Conservation (phyloP, 768 basidiomycete genomes). For the Lactarius pseudohatsudake region DNA sequence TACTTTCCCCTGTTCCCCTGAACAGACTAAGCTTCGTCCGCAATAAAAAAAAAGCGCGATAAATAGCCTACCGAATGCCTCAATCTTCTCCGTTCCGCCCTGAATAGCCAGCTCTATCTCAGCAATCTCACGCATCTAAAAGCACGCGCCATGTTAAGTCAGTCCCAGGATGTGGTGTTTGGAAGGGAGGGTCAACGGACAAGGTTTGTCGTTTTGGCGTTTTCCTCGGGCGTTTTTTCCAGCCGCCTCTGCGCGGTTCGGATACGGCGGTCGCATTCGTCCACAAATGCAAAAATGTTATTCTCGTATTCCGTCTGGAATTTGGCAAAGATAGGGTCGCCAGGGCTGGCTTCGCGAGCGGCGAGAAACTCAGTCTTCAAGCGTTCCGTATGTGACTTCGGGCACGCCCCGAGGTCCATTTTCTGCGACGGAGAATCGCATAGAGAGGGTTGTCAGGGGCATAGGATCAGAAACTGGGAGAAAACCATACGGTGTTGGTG, state of each 20-base stretch:
- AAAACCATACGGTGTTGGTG: slow-evolving; percentile 84
- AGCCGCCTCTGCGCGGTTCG: slow-evolving; percentile 88
- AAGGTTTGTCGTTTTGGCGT: slow-evolving; percentile 96
- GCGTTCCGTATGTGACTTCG: slow-evolving; percentile 93
- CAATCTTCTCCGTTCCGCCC: slow-evolving; percentile 98
- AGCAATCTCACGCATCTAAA: slow-evolving; percentile 96
- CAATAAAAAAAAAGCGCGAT: slow-evolving; percentile 2
- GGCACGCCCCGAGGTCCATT: slow-evolving; percentile 99
- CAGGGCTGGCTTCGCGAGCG: slow-evolving; percentile 72
- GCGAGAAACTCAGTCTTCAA: slow-evolving; percentile 88
- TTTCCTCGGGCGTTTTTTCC: slow-evolving; percentile 99
- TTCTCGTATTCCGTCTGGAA: slow-evolving; percentile 97
- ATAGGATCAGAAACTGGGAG: background rate
- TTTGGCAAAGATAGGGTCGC: slow-evolving; percentile 75
- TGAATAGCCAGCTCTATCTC: slow-evolving; percentile 99
- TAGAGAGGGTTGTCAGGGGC: background rate
- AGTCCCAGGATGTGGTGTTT: background rate
- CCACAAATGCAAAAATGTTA: slow-evolving; percentile 94
- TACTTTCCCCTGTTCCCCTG: slow-evolving; percentile 98
- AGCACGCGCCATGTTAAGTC: slow-evolving; percentile 1
- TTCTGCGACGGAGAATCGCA: slow-evolving; percentile 54
- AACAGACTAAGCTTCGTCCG: slow-evolving; percentile 9
- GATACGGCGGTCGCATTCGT: slow-evolving; percentile 97
- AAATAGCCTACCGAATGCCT: slow-evolving; percentile 68
- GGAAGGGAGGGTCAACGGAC: slow-evolving; percentile 42